Evolutionary conservation across 345 rosid species (phyloP).

Genomic region (Capsella bursapastoris): DNA sequence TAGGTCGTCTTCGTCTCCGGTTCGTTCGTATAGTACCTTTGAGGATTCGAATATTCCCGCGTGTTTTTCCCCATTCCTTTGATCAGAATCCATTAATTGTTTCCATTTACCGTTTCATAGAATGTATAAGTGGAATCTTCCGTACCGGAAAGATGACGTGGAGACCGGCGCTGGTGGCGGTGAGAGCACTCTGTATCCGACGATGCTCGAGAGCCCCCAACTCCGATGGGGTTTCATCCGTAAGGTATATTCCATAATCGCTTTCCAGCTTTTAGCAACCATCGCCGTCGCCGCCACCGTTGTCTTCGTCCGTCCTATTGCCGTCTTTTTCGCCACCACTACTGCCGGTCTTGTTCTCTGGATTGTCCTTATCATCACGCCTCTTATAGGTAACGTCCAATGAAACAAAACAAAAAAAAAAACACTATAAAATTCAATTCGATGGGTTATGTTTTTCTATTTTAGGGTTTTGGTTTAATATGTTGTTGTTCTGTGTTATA

Average conservation of each 20-base stretch:
- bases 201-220: slow-evolving; percentile 83
- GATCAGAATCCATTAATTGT: neutral
- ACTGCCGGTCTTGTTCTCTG: slow-evolving; percentile 72
- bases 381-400: slow-evolving; percentile 56
- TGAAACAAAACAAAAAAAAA: neutral
- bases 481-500: neutral
- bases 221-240: slow-evolving; percentile 88
- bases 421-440: neutral
- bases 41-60: neutral
- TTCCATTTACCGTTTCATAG: neutral
- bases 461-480: neutral
- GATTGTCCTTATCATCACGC: slow-evolving; percentile 68
- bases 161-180: slow-evolving; percentile 52
- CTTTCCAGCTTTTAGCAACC: slow-evolving; percentile 69
- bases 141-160: slow-evolving; percentile 61
- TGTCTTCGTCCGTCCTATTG: slow-evolving; percentile 65
- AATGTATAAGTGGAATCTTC: slow-evolving; percentile 54
- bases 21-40: neutral
- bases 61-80: neutral
- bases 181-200: slow-evolving; percentile 67
- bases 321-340: slow-evolving; percentile 63
- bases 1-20: neutral
- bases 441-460: neutral
- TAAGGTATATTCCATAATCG: slow-evolving; percentile 69
- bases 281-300: slow-evolving; percentile 78